Evolutionary conservation across 257 asterid species (phyloP).

Genomic region (Penstemon eatonii): DNA sequence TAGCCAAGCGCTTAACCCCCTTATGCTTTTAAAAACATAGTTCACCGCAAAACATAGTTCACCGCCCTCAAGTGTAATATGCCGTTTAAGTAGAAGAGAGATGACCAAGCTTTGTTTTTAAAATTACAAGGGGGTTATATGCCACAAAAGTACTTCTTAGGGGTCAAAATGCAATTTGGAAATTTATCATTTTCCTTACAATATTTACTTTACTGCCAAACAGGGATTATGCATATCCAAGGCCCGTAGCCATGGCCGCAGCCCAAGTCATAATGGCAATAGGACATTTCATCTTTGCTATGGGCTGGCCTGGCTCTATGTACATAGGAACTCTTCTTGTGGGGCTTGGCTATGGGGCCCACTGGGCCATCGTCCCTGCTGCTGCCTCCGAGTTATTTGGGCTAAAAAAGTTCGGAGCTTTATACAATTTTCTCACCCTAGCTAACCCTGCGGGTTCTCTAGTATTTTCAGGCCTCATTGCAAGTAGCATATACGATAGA

Average conservation of each 20-base stretch:
- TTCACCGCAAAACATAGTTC: too few relatives aligned
- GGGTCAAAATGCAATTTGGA: too few relatives aligned
- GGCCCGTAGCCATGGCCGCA: conserved; percentile 7
- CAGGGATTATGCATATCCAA: conserved; percentile 7
- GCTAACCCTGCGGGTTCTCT: conserved; percentile 88
- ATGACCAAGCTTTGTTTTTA: too few relatives aligned
- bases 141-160: too few relatives aligned
- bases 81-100: too few relatives aligned
- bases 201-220: neutral
- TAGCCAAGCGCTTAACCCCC: too few relatives aligned
- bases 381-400: conserved; percentile 90
- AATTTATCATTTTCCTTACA: neutral
- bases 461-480: conserved; percentile 14
- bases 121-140: too few relatives aligned
- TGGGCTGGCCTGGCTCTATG: conserved; percentile 25
- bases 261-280: conserved; percentile 18
- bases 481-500: conserved; percentile 10
- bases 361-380: conserved; percentile 96
- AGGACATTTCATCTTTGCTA: conserved; percentile 9
- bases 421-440: conserved; percentile 78
- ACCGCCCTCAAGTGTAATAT: too few relatives aligned
- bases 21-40: too few relatives aligned
- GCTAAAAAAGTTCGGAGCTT: conserved; percentile 73
- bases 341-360: conserved; percentile 95
- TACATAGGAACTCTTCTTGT: conserved; percentile 86